Base-by-base conservation (phyloP, 345 rosid species). In the Mangifera indica region DNA sequence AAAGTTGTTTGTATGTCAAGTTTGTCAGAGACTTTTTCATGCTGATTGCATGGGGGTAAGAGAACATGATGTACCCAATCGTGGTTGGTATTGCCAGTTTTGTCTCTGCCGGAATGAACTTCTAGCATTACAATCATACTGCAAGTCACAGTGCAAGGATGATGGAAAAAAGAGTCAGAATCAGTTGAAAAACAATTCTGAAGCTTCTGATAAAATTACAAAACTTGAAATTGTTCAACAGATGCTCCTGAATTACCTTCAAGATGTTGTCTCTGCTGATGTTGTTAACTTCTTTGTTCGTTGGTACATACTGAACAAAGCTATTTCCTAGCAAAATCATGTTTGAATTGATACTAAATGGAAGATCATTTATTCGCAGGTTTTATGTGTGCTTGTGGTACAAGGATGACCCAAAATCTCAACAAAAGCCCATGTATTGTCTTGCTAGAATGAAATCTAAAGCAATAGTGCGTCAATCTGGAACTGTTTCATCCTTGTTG, bases 351-450 rank as follows among this genome's bases (percentile, higher is more conserved):
- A 60, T 74, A 57, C 68, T 68, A 75, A 67, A 67, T 60, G 26
- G 57, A 67, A 57, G 46, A 32, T 77, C 40, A 69, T 55, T 60
- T 73, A 18, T 73, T 37, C 84, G 82, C 94, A 95, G 99, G 99
- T 89, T 88, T 79, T 92, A 95, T 84, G 78, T 92, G 32, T 92
- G 93, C 88, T 67, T 91, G 60, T 95, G 99, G 99, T 91, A 80
- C 81, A 95, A 95, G 82, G 98, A 92, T 82, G 93, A 87, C 60
- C 89, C 94, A 22, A 88, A 88, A 63, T 87, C 89, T 78, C 84
- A 87, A 76, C 84, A 88, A 76, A 92, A 88, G 73, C 77, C 87
- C 42, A 79, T 76, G 71, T 95, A 86, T 83, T 84, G 81, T 70
- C 82, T 93, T 74, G 87, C 96, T 63, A 84, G 96, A 86, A 79